Percentiles rank a stretch among this genome's conserved stretches.
Conservation (phyloP, 257 asterid species). For the Forsythia viridissima region DNA sequence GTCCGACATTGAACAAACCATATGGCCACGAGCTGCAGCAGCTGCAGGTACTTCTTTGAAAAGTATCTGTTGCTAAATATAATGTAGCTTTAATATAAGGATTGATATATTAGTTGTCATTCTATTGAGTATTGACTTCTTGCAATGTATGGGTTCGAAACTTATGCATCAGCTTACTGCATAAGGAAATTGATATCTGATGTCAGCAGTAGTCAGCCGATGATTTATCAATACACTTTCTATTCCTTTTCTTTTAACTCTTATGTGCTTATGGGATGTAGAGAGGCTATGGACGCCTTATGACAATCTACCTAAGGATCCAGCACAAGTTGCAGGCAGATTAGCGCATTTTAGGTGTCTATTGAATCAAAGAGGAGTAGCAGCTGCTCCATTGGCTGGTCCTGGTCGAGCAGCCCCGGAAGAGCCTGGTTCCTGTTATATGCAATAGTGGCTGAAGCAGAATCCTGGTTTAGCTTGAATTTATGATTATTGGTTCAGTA, state of each 20-base stretch:
- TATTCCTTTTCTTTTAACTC: not conserved
- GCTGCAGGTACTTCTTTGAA: slow-evolving; percentile 74
- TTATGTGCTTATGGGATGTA: slow-evolving; percentile 8
- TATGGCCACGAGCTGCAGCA: slow-evolving; percentile 99
- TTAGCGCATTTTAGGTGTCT: slow-evolving; percentile 75
- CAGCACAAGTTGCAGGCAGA: slow-evolving; percentile 49
- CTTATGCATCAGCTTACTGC: no score
- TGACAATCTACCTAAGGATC: slow-evolving; percentile 59
- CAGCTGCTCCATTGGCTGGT: slow-evolving; percentile 79
- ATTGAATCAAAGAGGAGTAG: slow-evolving; percentile 87
- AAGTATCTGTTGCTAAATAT: not conserved
- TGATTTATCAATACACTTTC: not conserved
- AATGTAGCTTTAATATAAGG: no score
- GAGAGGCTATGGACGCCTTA: slow-evolving; percentile 89
- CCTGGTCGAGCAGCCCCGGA: slow-evolving; percentile 59
- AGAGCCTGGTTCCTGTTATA: slow-evolving; percentile 77
- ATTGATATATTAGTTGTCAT: no score
- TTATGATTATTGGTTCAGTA: slow-evolving; percentile 10
- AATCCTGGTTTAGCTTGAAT: not conserved
- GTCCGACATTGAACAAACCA: slow-evolving; percentile 81
- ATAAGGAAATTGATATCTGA: no score
- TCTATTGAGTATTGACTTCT: no score
- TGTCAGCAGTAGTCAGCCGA: not conserved
- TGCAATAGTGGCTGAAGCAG: slow-evolving; percentile 36
- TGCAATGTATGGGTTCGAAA: no score